These are phyloP conservation scores for Solanum arcanum DNA, from an alignment of 257 asterid species.

Conservation along the genomic window DNA sequence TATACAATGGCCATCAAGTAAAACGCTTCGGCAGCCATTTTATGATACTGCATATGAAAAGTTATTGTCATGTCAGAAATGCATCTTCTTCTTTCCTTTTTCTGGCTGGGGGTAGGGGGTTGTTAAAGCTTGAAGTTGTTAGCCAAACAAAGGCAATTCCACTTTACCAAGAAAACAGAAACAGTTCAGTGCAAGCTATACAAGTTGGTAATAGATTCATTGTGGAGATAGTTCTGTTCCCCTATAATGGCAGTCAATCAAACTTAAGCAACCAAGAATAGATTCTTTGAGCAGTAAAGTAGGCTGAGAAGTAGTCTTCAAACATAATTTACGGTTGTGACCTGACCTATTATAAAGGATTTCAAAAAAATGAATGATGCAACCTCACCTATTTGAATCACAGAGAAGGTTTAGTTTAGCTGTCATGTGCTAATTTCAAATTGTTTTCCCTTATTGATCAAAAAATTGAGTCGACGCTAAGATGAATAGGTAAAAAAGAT, in stretches of 20 bases:
- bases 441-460: background rate
- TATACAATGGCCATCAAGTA: constrained; percentile 75
- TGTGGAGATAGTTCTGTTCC: background rate
- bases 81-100: background rate
- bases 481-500: background rate
- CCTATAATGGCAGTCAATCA: background rate
- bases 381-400: background rate
- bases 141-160: background rate
- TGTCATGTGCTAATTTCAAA: background rate
- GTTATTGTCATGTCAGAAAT: background rate
- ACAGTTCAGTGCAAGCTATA: background rate
- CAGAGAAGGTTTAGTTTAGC: background rate
- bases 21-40: constrained; percentile 79
- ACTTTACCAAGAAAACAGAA: background rate
- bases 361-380: background rate
- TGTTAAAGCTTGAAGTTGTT: background rate
- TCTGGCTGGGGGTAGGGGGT: background rate
- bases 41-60: constrained; percentile 54
- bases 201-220: background rate
- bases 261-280: background rate
- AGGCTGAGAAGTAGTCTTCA: background rate
- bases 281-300: background rate
- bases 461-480: background rate
- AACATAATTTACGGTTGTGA: background rate
- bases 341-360: background rate